Evolutionary conservation across 345 rosid species (phyloP), one percentile per base, ranked within the genome.

Genomic region (Carallia pectinifolia): DNA sequence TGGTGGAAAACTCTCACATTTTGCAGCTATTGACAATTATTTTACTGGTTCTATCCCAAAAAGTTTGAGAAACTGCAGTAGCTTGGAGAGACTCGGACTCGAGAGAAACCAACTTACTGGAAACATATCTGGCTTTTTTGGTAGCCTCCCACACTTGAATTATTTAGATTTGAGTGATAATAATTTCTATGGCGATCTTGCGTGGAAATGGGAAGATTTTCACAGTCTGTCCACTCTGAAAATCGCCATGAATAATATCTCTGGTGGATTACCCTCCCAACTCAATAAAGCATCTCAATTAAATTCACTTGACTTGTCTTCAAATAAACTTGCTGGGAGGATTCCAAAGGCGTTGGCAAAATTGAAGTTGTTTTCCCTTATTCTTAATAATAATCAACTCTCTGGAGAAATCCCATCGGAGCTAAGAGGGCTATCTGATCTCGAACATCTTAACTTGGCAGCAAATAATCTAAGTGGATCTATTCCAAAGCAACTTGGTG

Each of bases 21-120:
- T 81, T 30, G 53, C 65, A 48, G 69, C 73, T 18, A n/a, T 58
- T 29, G 63, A 60, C 53, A 81, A 81, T 55, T 58, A 33, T n/a
- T 77, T 81, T 65, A 67, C 74, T 1, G 77, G 84, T 36, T 58
- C 72, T 34, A 58, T 80, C 61, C 80, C 83, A 0, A 71, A 30
- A 53, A 68, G 84, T 39, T 47, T 81, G 62, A 74, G 62, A 68
- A 81, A 70, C 65, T 81, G 84, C 64, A 63, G 72, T 3, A 71
- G 77, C 64, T 71, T 81, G 36, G 5, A 44, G 12, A 70, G 81
- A 40, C 62, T 74, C n/a, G 63, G 77, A 7, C 76, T 81, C 4
- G 81, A 77, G 17, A 58, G 66, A 56, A 81, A 81, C 72, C 70
- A 74, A 33, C 75, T 81, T 3, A 61, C 52, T 6, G 84, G 84